A percentile compares a stretch with the other conserved stretches of the same genome.
Evolutionary conservation across 306 rosid genomes (phyloP).

Genomic region (Gynostemma pentaphyllum): DNA sequence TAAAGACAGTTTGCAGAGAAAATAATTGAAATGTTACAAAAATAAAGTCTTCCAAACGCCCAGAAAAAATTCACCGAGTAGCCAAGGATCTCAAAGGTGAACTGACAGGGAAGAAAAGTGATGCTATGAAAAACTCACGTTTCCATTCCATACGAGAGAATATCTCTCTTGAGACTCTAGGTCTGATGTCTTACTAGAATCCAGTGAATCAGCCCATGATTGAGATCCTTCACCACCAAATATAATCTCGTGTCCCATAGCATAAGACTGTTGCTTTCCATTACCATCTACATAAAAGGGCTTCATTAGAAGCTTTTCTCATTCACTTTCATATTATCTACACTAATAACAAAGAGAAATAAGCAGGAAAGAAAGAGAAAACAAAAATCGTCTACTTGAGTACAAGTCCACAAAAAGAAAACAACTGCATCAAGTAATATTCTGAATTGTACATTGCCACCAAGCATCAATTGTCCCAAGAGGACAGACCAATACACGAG

Average conservation of each 20-base stretch:
- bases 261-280: constrained; percentile 21
- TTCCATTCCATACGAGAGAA: constrained; percentile 23
- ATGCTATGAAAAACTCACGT: constrained; percentile 33
- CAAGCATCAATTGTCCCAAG: background rate
- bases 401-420: background rate
- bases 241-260: constrained; percentile 22
- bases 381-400: background rate
- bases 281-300: constrained; percentile 24
- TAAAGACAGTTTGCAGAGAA: background rate
- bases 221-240: constrained; percentile 32
- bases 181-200: constrained; percentile 20
- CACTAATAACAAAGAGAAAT: background rate
- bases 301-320: constrained; percentile 17
- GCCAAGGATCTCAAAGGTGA: background rate
- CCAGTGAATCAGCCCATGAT: constrained; percentile 45
- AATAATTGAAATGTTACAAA: background rate
- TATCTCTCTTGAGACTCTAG: constrained; percentile 25
- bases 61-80: constrained; percentile 1
- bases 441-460: background rate
- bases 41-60: background rate
- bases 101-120: too few species aligned
- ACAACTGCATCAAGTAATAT: constrained; percentile 1
- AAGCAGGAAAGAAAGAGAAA: background rate
- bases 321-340: constrained; percentile 4
- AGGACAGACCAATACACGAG: background rate